Conservation (phyloP, 2,329 filamentous ascomycete species). For the Verticillium dahliae region DNA sequence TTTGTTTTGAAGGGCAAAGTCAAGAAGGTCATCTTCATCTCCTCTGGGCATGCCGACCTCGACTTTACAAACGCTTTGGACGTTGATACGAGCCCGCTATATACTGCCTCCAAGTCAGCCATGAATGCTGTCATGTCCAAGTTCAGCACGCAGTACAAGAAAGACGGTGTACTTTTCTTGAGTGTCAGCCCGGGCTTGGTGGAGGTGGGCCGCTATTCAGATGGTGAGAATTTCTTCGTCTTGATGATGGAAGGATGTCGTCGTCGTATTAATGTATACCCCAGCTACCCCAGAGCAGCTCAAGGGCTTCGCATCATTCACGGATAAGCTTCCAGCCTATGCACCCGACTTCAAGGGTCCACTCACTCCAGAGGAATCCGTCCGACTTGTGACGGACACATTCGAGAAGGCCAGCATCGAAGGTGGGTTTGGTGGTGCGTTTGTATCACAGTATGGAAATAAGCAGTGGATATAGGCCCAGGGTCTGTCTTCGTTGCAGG, state of each 20-base stretch:
- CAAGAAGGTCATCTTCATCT: conserved; percentile 50
- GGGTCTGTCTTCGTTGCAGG: no score
- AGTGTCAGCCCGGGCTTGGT: conserved; percentile 46
- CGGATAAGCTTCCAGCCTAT: conserved; percentile 25
- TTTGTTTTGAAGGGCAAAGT: conserved; percentile 39
- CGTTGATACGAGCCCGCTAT: conserved; percentile 28
- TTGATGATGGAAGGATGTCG: background rate
- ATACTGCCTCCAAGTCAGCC: conserved; percentile 44
- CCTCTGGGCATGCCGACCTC: conserved; percentile 39
- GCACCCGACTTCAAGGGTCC: conserved; percentile 31
- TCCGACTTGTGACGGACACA: conserved; percentile 14
- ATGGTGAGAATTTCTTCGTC: conserved; percentile 13
- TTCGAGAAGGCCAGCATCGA: conserved; percentile 38
- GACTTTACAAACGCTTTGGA: conserved; percentile 30
- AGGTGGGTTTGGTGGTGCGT: conserved; percentile 39
- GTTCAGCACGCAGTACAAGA: conserved; percentile 40
- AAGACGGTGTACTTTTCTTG: conserved; percentile 46
- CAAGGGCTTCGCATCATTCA: conserved; percentile 15
- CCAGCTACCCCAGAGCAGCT: conserved; percentile 20
- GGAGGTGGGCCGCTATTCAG: conserved; percentile 24
- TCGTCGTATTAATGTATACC: background rate
- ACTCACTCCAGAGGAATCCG: conserved; percentile 26
- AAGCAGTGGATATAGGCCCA: conserved; percentile 40
- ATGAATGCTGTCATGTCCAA: conserved; percentile 48
- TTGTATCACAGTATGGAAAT: conserved; percentile 46